These are phyloP conservation scores for Candida sithepensis DNA, from an alignment of 805 yeast species.

Conservation along the genomic window DNA sequence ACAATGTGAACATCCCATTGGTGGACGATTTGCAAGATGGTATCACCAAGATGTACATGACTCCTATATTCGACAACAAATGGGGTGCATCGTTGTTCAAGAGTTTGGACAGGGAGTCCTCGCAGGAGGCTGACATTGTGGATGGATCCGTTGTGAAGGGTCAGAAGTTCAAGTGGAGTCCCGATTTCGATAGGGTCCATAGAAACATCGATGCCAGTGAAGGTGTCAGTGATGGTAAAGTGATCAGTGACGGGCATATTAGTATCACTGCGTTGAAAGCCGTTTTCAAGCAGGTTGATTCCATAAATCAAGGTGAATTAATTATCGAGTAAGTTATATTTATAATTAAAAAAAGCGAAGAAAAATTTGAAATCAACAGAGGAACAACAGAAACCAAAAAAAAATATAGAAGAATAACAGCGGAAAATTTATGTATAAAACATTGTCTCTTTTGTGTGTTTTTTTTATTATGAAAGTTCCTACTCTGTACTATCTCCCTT, in stretches of 20 bases:
- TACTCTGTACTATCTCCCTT: no score
- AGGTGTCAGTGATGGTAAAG: constrained; percentile 65
- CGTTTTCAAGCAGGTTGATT: constrained; percentile 52
- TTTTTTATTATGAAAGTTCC: no score
- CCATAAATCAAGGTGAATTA: constrained; percentile 52
- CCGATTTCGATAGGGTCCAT: constrained; percentile 71
- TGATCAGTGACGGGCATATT: constrained; percentile 58
- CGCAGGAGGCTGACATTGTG: constrained; percentile 37
- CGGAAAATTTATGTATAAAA: neutral
- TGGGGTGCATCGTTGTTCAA: constrained; percentile 50
- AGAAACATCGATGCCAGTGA: constrained; percentile 41
- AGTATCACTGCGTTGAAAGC: constrained; percentile 73
- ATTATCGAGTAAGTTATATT: constrained; percentile 38
- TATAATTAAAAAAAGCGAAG: neutral
- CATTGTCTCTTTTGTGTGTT: neutral
- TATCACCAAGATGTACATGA: constrained; percentile 59
- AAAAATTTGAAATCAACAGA: no score
- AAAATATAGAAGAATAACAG: constrained; percentile 1
- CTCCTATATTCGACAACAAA: constrained; percentile 76
- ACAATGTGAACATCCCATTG: constrained; percentile 82
- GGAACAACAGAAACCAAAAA: neutral
- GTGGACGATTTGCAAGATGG: constrained; percentile 47
- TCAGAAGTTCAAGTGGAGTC: constrained; percentile 73
- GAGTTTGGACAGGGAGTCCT: neutral
- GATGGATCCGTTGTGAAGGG: constrained; percentile 40